These are phyloP conservation scores for Plantago ovata DNA, from an alignment of 257 asterid genomes.

Conservation along the genomic window DNA sequence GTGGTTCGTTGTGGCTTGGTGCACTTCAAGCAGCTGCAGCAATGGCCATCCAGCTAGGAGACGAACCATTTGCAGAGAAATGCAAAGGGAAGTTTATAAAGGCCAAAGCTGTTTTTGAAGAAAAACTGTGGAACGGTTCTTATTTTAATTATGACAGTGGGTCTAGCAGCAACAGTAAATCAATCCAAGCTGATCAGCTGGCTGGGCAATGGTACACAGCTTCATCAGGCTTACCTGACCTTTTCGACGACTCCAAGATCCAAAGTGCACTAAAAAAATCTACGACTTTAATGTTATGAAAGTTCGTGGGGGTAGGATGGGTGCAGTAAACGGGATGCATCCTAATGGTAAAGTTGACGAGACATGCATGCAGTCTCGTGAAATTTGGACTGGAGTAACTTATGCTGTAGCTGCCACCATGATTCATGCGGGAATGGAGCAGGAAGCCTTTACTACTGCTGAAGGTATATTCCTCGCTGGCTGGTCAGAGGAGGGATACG, in stretches of 20 bases:
- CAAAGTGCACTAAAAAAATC: conserved; percentile 75
- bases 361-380: conserved; percentile 98
- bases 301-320: conserved; percentile 80
- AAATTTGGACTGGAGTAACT: conserved; percentile 94
- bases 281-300: conserved; percentile 88
- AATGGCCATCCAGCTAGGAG: conserved; percentile 88
- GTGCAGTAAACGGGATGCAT: conserved; percentile 98
- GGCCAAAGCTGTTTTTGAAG: conserved; percentile 69
- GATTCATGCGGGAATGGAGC: conserved; percentile 96
- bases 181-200: conserved; percentile 92
- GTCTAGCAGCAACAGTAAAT: conserved; percentile 84
- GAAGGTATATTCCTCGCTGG: conserved; percentile 91
- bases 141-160: conserved; percentile 94
- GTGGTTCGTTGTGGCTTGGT: conserved; percentile 96
- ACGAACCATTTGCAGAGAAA: conserved; percentile 67
- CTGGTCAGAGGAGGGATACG: conserved; percentile 97
- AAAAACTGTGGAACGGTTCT: conserved; percentile 86
- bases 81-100: conserved; percentile 55
- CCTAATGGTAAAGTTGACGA: conserved; percentile 95
- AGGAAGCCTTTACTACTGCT: conserved; percentile 87
- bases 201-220: conserved; percentile 99
- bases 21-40: conserved; percentile 94
- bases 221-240: conserved; percentile 88
- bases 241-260: conserved; percentile 65
- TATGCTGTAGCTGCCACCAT: conserved; percentile 89